These are phyloP conservation scores for Colletotrichum navitas DNA, from an alignment of 2,329 filamentous ascomycete species.

Conservation along the genomic window DNA sequence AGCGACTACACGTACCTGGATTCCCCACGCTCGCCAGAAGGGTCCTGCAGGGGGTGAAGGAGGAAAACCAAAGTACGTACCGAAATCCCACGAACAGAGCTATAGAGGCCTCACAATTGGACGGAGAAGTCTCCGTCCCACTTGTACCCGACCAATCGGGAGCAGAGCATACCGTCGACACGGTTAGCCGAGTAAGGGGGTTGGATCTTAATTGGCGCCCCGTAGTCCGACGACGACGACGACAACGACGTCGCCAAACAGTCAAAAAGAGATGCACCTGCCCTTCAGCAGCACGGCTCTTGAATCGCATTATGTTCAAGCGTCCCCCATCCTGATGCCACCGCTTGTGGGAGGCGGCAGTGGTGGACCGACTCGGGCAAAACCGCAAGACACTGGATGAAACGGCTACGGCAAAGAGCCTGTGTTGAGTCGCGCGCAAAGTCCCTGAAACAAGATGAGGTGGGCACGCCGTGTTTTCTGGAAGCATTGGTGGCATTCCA, in stretches of 20 bases:
- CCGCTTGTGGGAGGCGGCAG: not conserved
- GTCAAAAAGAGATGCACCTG: not conserved
- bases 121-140: not conserved
- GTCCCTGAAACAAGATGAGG: constrained; percentile 39
- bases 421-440: not conserved
- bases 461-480: constrained; percentile 36
- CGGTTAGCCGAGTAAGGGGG: constrained; percentile 23
- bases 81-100: constrained; percentile 34
- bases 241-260: constrained; percentile 4
- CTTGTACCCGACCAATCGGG: constrained; percentile 28
- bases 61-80: constrained; percentile 4
- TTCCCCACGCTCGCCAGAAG: constrained; percentile 30
- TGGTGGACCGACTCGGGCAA: constrained; percentile 29
- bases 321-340: not conserved
- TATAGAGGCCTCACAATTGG: constrained; percentile 21
- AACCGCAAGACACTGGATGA: constrained; percentile 37
- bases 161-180: constrained; percentile 29
- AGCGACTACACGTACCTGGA: constrained; percentile 26
- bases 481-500: constrained; percentile 36
- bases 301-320: not conserved
- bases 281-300: not conserved
- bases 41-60: not conserved
- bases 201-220: constrained; percentile 40
- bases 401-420: constrained; percentile 17
- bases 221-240: constrained; percentile 16